Base-by-base conservation (phyloP, 768 basidiomycete genomes). In the Leccinum aurantiacum region DNA sequence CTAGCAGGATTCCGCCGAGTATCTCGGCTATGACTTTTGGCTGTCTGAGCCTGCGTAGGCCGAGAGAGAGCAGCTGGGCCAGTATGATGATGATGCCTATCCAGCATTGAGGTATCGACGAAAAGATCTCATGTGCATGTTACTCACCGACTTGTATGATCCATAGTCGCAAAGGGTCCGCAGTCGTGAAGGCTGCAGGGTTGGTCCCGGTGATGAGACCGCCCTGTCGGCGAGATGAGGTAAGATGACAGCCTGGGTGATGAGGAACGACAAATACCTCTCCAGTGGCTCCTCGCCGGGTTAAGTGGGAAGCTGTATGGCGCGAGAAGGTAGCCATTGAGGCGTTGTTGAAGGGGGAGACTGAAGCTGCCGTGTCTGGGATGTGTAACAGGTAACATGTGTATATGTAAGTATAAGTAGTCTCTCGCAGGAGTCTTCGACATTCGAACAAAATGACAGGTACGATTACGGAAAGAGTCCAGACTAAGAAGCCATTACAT, bases 1-100 rank as follows among this genome's bases (percentile, higher is more conserved):
- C 90, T 13, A 96, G 80, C n/a, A 98, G 66, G 63, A 98, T 94
- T 8, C 96, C 95, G 5, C 91, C 94, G 37, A 97, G 75, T 27
- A 96, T 85, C 61, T 92, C 90, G 6, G 90, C 87, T 27, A 91
- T 91, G 51, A 92, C 90, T 67, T 84, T 88, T 4, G 96, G 96
- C 66, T 98, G 96, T 24, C 83, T 82, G 35, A 96, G 75, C 71
- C 82, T 89, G n/a, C 83, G 78, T 38, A 98, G 79, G 3, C 72
- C 78, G 15, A 93, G 80, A 2, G 87, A 83, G n/a, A 95, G 82
- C 22, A 91, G 63, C 68, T 90, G 90, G 3, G 91, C 88, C 56
- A 87, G 90, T 47, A 80, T 74, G 54, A 99, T 82, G 75, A 98
- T 97, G 62, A 98, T 81, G 53, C 88, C 90, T 91, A 63, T 3